Percentiles rank a stretch among this genome's conserved stretches.
These are phyloP conservation scores for Strobilomyces dryophilus DNA, from an alignment of 768 basidiomycete genomes.

Conservation along the genomic window DNA sequence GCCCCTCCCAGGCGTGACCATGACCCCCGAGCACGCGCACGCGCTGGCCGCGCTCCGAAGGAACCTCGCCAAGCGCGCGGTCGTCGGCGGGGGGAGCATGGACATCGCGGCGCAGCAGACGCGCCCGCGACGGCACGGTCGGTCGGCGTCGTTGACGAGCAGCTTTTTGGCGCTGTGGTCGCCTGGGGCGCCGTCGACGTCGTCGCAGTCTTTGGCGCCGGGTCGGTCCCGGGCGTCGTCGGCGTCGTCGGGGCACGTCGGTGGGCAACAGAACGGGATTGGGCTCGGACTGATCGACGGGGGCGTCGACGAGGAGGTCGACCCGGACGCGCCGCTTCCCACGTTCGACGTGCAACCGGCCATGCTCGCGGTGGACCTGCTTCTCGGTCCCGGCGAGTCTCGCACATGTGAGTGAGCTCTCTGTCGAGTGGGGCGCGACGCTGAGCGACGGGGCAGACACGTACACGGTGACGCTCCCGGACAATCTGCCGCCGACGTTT, in stretches of 20 bases:
- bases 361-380: constrained; percentile 86
- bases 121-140: constrained; percentile 38
- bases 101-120: constrained; percentile 52
- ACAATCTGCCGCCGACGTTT: constrained; percentile 86
- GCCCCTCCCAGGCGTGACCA: constrained; percentile 39
- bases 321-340: constrained; percentile 66
- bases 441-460: constrained; percentile 48
- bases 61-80: constrained; percentile 41
- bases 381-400: constrained; percentile 78
- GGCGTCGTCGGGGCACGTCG: constrained; percentile 14
- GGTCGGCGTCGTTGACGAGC: constrained; percentile 49
- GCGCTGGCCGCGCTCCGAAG: constrained; percentile 46
- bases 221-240: constrained; percentile 20
- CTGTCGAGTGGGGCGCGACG: background rate
- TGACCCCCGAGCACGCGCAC: constrained; percentile 42
- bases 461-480: constrained; percentile 73
- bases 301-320: constrained; percentile 43
- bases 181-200: constrained; percentile 43
- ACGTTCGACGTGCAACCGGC: constrained; percentile 83
- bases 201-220: constrained; percentile 25
- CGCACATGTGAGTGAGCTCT: constrained; percentile 55
- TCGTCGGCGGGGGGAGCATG: constrained; percentile 70
- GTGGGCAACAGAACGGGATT: constrained; percentile 14
- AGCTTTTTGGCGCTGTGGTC: constrained; percentile 49
- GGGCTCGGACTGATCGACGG: constrained; percentile 31